Base-by-base conservation (phyloP, 345 rosid genomes). In the Camelina sativa region DNA sequence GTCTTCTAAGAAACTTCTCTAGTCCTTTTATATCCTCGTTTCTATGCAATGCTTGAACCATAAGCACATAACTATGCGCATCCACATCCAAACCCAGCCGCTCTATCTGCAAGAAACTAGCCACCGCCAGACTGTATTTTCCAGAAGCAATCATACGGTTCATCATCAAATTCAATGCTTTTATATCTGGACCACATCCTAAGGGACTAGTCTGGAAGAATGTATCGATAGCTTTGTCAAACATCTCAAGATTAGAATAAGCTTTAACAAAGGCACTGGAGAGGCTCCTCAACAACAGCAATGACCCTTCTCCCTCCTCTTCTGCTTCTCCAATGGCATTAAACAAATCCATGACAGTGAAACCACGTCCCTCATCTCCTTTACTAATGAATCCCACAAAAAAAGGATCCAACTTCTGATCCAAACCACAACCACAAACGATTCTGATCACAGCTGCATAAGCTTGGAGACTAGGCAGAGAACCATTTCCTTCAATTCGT, bases 261-360 rank as follows among this genome's bases (percentile, higher is more conserved):
- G 81, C 79, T 88, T 88, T 88, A 69, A 92, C 79, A 79, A 86
- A 62, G 0, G 81, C 87, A 83, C 79, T 74, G 10, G 82, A 82
- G 53, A 81, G 80, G 11, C 57, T 69, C 23, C 57, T 63, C 64
- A 80, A 60, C 54, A 82, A 63, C 47, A 81, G 8, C 35, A 71
- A 20, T 0, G 74, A 62, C 30, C 3, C 13, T 25, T 25, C 28
- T 25, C 28, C 28, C 28, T 25, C 28, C 28, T 25, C 28, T 15
- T 67, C 82, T 20, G 35, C 20, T 41, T 78, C 82, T 12, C 66
- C 78, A 67, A 88, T 22, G 47, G 73, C 80, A 13, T 76, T 78
- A 70, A 86, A 81, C 77, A 89, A 82, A 52, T 76, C 82, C 62
- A 43, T 22, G 28, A 84, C 62, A 19, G 67, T 71, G 54, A 89